A percentile compares a stretch with the other conserved stretches of the same genome.
Conservation (phyloP, 495 filamentous ascomycete genomes). For the Penicillium taxi region DNA sequence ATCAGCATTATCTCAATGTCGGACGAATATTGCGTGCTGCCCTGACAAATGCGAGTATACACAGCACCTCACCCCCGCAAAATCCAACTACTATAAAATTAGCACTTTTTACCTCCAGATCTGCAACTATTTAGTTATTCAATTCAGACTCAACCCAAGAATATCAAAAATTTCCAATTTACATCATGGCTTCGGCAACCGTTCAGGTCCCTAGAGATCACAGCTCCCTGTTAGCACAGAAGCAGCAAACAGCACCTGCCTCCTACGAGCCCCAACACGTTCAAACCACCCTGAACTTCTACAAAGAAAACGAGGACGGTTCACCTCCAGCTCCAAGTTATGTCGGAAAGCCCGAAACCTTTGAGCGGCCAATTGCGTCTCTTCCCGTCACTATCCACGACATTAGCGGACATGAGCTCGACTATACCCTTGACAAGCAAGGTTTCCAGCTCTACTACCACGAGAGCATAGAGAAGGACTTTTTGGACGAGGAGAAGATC, state of each 20-base stretch:
- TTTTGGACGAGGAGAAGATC: constrained; percentile 60
- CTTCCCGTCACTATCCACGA: constrained; percentile 36
- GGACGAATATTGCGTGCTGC: constrained; percentile 28
- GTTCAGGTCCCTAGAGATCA: constrained; percentile 26
- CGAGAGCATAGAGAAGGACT: constrained; percentile 40
- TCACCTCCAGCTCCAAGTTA: constrained; percentile 45
- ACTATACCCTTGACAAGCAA: constrained; percentile 41
- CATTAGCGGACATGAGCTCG: constrained; percentile 41
- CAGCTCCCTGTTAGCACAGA: constrained; percentile 11
- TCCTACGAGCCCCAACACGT: constrained; percentile 39
- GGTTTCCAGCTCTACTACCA: constrained; percentile 47
- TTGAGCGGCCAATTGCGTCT: constrained; percentile 30
- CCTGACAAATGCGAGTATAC: constrained; percentile 30
- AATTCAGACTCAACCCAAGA: background rate
- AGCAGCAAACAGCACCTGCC: constrained; percentile 8
- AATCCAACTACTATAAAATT: constrained; percentile 8
- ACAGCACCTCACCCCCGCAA: constrained; percentile 16
- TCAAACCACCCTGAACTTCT: constrained; percentile 50
- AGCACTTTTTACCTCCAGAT: background rate
- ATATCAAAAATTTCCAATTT: background rate
- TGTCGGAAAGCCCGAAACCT: constrained; percentile 43
- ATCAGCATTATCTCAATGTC: constrained; percentile 23
- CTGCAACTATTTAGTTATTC: too few species aligned
- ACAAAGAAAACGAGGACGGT: constrained; percentile 52
- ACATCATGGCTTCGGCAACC: constrained; percentile 32